These are phyloP conservation scores for Microsporum ferrugineum DNA, from an alignment of 2,329 filamentous ascomycete genomes.

Conservation along the genomic window DNA sequence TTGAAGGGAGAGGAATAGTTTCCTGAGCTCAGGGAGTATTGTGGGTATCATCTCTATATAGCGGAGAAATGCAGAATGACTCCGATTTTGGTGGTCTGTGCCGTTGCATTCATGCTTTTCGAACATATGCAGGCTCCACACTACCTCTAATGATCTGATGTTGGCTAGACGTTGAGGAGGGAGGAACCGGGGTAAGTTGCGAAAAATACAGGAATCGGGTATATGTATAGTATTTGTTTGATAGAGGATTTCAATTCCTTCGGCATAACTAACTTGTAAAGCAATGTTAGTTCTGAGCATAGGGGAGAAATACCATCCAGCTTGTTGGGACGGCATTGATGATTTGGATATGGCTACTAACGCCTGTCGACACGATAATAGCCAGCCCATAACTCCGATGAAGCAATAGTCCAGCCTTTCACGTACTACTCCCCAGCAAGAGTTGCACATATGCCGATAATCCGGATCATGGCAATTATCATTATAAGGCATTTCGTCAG, in stretches of 20 bases:
- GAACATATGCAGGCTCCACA: background rate
- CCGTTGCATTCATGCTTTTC: background rate
- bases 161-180: background rate
- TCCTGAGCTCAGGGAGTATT: too few relatives aligned
- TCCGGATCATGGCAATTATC: background rate
- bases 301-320: background rate
- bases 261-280: conserved; percentile 1
- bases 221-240: conserved; percentile 16
- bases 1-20: too few relatives aligned
- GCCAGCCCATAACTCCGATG: conserved; percentile 25
- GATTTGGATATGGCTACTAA: conserved; percentile 8
- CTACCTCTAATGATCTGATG: background rate
- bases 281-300: background rate
- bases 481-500: background rate
- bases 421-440: background rate
- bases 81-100: background rate
- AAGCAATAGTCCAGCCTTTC: conserved; percentile 4
- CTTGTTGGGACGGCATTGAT: background rate
- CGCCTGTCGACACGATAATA: conserved; percentile 23
- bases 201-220: background rate
- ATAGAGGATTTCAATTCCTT: conserved; percentile 24
- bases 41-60: too few relatives aligned
- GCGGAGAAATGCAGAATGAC: background rate
- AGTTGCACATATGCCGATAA: background rate
- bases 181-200: background rate